Percentiles rank a stretch among this genome's conserved stretches.
Evolutionary conservation across 768 basidiomycete species (phyloP).

Genomic region (Boletales sp.): DNA sequence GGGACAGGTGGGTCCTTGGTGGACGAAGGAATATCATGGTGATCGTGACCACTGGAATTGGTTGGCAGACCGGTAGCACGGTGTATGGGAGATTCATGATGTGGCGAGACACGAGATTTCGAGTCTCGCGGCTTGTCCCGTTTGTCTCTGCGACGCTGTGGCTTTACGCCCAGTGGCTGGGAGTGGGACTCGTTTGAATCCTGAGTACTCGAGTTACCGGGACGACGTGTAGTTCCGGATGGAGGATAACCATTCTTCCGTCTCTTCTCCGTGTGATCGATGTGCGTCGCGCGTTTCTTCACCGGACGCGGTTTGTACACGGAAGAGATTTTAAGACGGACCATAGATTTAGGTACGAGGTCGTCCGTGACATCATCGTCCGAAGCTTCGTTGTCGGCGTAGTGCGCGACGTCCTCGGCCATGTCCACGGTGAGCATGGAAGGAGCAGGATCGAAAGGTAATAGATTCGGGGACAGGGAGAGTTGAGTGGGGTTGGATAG

Average conservation of each 20-base stretch:
- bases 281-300: slow-evolving; percentile 39
- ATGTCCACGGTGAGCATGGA: slow-evolving; percentile 48
- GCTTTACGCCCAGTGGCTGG: slow-evolving; percentile 26
- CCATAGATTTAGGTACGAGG: slow-evolving; percentile 26
- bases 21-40: neutral
- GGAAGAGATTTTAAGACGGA: slow-evolving; percentile 64
- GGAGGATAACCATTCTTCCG: slow-evolving; percentile 23
- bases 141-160: slow-evolving; percentile 38
- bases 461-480: slow-evolving; percentile 1
- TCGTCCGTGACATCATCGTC: slow-evolving; percentile 2
- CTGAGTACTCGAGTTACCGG: neutral
- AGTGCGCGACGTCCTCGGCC: slow-evolving; percentile 33
- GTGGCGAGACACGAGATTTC: slow-evolving; percentile 26
- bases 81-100: slow-evolving; percentile 3
- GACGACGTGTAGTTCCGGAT: neutral
- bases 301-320: slow-evolving; percentile 74
- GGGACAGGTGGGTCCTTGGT: slow-evolving; percentile 5
- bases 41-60: slow-evolving; percentile 2
- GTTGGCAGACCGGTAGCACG: neutral
- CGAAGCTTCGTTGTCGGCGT: slow-evolving; percentile 24
- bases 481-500: neutral
- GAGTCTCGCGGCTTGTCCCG: slow-evolving; percentile 54
- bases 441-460: slow-evolving; percentile 28
- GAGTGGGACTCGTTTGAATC: neutral
- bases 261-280: slow-evolving; percentile 10